These are phyloP conservation scores for Sedum album DNA, from an alignment of 164 flowering plant species.

Conservation along the genomic window DNA sequence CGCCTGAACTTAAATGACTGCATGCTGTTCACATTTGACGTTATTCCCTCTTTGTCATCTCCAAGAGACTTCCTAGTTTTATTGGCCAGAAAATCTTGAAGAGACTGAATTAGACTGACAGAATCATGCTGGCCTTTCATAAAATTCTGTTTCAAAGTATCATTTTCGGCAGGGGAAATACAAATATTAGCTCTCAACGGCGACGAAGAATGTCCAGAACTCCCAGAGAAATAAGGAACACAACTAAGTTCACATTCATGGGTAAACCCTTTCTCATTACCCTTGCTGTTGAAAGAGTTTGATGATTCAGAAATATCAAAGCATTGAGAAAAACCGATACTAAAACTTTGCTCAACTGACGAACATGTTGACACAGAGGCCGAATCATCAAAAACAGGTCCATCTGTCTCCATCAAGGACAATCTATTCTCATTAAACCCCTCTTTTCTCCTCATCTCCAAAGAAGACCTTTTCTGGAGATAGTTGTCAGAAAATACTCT, in stretches of 20 bases:
- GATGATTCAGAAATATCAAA: neutral
- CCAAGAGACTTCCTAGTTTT: neutral
- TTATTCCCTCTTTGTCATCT: neutral
- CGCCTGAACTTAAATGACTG: neutral
- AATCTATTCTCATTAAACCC: constrained; percentile 12
- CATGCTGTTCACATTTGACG: neutral
- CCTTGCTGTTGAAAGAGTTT: neutral
- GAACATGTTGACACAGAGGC: constrained; percentile 7
- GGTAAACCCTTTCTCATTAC: neutral
- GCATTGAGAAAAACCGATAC: neutral
- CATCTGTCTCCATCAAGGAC: constrained; percentile 14
- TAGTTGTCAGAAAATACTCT: constrained; percentile 39
- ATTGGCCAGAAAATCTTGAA: neutral
- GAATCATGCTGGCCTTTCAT: neutral
- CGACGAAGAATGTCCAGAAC: neutral
- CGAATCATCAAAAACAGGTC: constrained; percentile 9
- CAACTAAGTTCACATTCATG: neutral
- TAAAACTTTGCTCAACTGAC: neutral
- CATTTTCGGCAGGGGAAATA: neutral
- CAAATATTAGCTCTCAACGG: neutral
- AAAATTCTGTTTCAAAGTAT: neutral
- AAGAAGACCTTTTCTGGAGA: constrained; percentile 28
- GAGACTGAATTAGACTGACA: neutral
- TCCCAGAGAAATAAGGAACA: neutral
- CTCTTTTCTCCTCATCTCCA: constrained; percentile 22